These are phyloP conservation scores for Eucalyptus sideroxylon DNA, from an alignment of 345 rosid species.

Conservation along the genomic window DNA sequence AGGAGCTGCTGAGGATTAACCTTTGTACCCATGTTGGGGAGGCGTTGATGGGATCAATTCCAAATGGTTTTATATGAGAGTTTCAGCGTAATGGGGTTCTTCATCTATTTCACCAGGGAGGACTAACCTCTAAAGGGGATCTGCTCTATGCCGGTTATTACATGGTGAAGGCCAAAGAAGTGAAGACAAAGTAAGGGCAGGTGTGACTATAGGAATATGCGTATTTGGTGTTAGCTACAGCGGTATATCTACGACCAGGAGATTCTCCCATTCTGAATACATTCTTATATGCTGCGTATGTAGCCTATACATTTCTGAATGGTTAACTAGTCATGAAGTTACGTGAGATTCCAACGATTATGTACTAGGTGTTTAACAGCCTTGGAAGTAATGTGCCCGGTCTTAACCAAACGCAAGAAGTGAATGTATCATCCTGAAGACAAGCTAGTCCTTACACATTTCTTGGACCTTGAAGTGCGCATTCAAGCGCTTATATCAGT, in stretches of 20 bases:
- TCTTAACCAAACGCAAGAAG: not conserved
- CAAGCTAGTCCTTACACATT: not conserved
- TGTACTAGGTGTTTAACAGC: not conserved
- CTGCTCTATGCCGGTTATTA: not conserved
- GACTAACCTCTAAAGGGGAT: not conserved
- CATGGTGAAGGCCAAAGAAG: not conserved
- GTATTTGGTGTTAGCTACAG: not conserved
- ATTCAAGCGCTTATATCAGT: not conserved
- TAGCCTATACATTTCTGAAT: not conserved
- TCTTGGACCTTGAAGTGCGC: not conserved
- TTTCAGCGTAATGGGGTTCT: not conserved
- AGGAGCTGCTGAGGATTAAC: not conserved
- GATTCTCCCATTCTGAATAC: not conserved
- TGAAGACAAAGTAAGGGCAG: not conserved
- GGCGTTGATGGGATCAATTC: not conserved
- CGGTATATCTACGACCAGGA: not conserved
- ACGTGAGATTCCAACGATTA: not conserved
- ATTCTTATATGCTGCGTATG: not conserved
- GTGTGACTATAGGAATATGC: not conserved
- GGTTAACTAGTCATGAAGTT: not conserved
- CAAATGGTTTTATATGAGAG: not conserved
- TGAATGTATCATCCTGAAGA: not conserved
- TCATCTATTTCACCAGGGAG: not conserved
- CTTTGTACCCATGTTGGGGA: not conserved
- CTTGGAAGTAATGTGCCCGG: not conserved